Evolutionary conservation across 179 eudicot genomes (phyloP).

Genomic region (Beta macrorhiza): DNA sequence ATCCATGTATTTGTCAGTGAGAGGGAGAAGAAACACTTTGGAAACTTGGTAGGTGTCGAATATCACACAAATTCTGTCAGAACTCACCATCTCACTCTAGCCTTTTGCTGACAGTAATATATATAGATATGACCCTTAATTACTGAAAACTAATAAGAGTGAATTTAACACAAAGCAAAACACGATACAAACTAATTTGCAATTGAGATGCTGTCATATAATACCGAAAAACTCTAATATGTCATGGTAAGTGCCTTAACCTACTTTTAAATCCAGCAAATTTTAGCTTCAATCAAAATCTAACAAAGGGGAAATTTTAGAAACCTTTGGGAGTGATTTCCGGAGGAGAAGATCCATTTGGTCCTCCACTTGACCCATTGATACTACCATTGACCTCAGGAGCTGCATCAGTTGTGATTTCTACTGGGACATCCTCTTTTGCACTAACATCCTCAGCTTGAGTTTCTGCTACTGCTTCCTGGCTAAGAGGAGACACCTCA

Average conservation of each 20-base stretch:
- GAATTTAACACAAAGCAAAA: not conserved
- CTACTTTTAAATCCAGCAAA: slow-evolving; percentile 10
- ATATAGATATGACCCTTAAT: not conserved
- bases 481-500: slow-evolving; percentile 21
- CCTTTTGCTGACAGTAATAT: not conserved
- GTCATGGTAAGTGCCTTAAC: not conserved
- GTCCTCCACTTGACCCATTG: slow-evolving; percentile 38
- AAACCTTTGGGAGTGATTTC: slow-evolving; percentile 53
- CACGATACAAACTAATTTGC: not conserved
- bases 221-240: not conserved
- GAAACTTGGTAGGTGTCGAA: not conserved
- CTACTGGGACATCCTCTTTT: slow-evolving; percentile 32
- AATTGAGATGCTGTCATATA: not conserved
- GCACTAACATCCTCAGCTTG: slow-evolving; percentile 23
- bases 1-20: not conserved
- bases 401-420: slow-evolving; percentile 31
- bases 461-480: slow-evolving; percentile 32
- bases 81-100: not conserved
- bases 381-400: slow-evolving; percentile 37
- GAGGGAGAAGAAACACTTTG: not conserved
- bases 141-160: not conserved
- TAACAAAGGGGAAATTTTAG: slow-evolving; percentile 17
- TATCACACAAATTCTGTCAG: not conserved
- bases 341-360: slow-evolving; percentile 39
- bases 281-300: not conserved